Base-by-base conservation (phyloP, 208 protist species). In the Phytomonas francai region DNA sequence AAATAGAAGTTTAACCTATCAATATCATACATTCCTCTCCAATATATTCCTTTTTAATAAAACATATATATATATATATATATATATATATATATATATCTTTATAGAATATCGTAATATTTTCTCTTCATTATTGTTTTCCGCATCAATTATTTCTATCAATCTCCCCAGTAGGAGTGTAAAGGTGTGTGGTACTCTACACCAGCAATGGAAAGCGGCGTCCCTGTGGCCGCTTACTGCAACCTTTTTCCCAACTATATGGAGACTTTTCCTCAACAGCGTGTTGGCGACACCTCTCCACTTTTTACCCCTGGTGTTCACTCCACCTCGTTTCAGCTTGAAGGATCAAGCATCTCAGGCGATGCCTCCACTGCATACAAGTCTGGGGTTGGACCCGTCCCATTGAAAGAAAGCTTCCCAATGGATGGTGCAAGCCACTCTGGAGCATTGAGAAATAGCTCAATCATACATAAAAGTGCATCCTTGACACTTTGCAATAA, bases 51-150 rank as follows among this genome's bases (percentile, higher is more conserved):
- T 34, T 39, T 19, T 25, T 57, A 31, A 36, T 58, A 28, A 30
- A 36, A 60, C 33, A 73, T 36, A 27, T 51, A 22, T 36, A 60
- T 39, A 60, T 54, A 54, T 54, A 54, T 54, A 54, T 65, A 58
- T 51, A 63, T 33, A 60, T 60, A 71, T 32, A 29, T 62, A 61
- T 49, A 49, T 49, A 49, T 19, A 49, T 22, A 22, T 19, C n/a
- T n/a, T n/a, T 49, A 54, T 54, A 54, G 7, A 45, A 65, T 45
- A 32, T 65, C 28, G 22, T 45, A 22, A 34, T 29, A 49, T 28
- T 6, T 30, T 29, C n/a, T 16, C 8, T 49, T 49, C 39, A 16
- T 56, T 45, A 22, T 49, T 54, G 39, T 66, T 45, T 49, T 66
- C 33, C 33, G 12, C 39, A 51, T 54, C 14, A 57, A 56, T 39